Percentiles rank a stretch among this genome's conserved stretches.
phyloP scores from a whole-genome alignment of 2,329 filamentous ascomycete genomes.

The Alternaria sp. region DNA sequence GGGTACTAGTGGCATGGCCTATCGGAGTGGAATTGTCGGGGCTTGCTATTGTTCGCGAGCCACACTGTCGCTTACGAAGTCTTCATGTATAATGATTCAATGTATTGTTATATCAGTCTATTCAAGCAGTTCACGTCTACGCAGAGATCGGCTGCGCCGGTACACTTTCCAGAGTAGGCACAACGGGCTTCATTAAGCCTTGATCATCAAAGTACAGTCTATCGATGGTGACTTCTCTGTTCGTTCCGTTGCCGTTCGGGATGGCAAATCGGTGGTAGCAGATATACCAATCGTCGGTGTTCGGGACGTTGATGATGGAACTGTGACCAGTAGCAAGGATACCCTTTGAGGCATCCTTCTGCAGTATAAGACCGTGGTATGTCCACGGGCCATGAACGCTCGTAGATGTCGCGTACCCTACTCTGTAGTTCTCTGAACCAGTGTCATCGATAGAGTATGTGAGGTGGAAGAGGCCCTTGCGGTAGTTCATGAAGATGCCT shows the following conservation, averaged over 20 bases:
- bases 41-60: not conserved
- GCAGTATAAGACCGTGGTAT: slow-evolving; percentile 31
- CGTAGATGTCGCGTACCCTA: slow-evolving; percentile 33
- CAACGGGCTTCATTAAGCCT: slow-evolving; percentile 31
- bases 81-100: not conserved
- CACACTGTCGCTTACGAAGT: not conserved
- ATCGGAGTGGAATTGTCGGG: not conserved
- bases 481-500: slow-evolving; percentile 35
- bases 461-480: slow-evolving; percentile 32
- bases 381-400: slow-evolving; percentile 35
- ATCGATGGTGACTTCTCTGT: slow-evolving; percentile 35
- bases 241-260: slow-evolving; percentile 30
- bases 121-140: not conserved
- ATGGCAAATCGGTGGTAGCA: slow-evolving; percentile 38
- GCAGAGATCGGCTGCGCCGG: slow-evolving; percentile 2
- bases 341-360: slow-evolving; percentile 29
- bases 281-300: slow-evolving; percentile 40
- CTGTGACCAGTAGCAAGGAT: slow-evolving; percentile 36
- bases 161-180: slow-evolving; percentile 35
- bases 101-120: not conserved
- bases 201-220: slow-evolving; percentile 30
- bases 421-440: slow-evolving; percentile 33
- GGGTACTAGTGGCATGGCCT: not conserved
- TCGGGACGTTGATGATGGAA: slow-evolving; percentile 35
- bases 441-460: slow-evolving; percentile 41